Conservation (phyloP, 2,329 filamentous ascomycete genomes). For the Paraphaeosphaeria minitans region DNA sequence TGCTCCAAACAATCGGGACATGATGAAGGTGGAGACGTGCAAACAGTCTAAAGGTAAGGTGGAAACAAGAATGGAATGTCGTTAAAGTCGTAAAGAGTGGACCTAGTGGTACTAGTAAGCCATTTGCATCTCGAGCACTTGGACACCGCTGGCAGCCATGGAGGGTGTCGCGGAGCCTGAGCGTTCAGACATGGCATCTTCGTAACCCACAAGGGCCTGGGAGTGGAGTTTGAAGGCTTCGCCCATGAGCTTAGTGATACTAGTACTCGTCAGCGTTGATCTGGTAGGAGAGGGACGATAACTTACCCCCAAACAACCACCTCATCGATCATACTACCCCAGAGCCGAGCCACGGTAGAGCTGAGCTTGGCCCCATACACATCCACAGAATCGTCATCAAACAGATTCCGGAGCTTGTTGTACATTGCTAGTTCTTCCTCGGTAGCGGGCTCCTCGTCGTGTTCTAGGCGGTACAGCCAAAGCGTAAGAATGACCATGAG, state of each 20-base stretch:
- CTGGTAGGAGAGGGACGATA: conserved; percentile 13
- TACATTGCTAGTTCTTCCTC: conserved; percentile 89
- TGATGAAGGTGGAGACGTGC: conserved; percentile 35
- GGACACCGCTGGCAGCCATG: conserved; percentile 48
- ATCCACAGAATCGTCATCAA: conserved; percentile 88
- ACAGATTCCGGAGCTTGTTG: conserved; percentile 86
- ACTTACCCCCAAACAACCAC: conserved; percentile 99
- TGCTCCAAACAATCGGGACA: conserved; percentile 36
- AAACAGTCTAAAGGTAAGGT: conserved; percentile 41
- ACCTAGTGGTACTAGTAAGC: conserved; percentile 41
- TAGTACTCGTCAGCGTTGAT: conserved; percentile 56
- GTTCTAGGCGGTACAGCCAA: conserved; percentile 99
- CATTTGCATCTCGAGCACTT: conserved; percentile 51
- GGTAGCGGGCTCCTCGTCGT: conserved; percentile 90
- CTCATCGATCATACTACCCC: conserved; percentile 98
- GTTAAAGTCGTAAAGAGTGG: conserved; percentile 22
- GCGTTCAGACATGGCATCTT: conserved; percentile 70
- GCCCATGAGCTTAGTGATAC: conserved; percentile 93
- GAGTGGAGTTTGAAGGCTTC: conserved; percentile 97
- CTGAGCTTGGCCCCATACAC: conserved; percentile 82
- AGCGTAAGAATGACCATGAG: conserved; percentile 96
- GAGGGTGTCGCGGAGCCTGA: conserved; percentile 50
- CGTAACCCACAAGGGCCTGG: conserved; percentile 91
- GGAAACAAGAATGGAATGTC: conserved; percentile 27
- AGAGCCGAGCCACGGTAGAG: conserved; percentile 91